These are phyloP conservation scores for Microdochium bolleyi DNA, from an alignment of 2,329 filamentous ascomycete species.

Conservation along the genomic window DNA sequence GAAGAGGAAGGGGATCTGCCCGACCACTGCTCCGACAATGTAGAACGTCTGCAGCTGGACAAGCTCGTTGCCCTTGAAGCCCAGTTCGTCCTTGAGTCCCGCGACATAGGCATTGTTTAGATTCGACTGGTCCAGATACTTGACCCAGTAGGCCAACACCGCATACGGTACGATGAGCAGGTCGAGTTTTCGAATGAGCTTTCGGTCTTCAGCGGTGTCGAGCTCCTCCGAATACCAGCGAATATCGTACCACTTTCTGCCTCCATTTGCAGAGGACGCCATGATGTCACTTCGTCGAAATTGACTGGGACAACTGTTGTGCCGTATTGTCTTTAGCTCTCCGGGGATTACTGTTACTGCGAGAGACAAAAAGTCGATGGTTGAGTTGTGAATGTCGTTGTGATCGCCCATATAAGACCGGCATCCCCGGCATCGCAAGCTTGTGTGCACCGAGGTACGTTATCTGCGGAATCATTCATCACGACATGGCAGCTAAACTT, in stretches of 20 bases:
- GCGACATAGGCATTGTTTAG: conserved; percentile 26
- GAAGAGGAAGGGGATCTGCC: conserved; percentile 12
- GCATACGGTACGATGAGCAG: conserved; percentile 47
- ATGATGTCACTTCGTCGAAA: too few species aligned
- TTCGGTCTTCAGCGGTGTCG: conserved; percentile 40
- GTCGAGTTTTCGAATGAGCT: conserved; percentile 47
- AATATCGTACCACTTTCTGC: conserved; percentile 25
- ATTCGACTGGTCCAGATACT: conserved; percentile 47
- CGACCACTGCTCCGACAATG: conserved; percentile 10
- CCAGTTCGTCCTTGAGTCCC: conserved; percentile 12
- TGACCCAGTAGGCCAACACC: conserved; percentile 46
- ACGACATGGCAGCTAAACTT: not conserved
- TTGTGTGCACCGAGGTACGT: too few species aligned
- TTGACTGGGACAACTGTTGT: too few species aligned
- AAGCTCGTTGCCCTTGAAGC: conserved; percentile 12
- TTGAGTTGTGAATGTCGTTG: too few species aligned
- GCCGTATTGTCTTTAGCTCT: too few species aligned
- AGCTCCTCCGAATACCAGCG: conserved; percentile 37
- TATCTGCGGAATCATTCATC: too few species aligned
- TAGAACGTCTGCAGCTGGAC: conserved; percentile 14
- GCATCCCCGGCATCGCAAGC: too few species aligned
- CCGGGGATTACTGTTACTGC: too few species aligned
- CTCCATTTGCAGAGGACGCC: not conserved
- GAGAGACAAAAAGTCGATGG: too few species aligned
- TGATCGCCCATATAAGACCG: too few species aligned